Base-by-base conservation (phyloP, 495 filamentous ascomycete genomes). In the Penicillium arizonense region DNA sequence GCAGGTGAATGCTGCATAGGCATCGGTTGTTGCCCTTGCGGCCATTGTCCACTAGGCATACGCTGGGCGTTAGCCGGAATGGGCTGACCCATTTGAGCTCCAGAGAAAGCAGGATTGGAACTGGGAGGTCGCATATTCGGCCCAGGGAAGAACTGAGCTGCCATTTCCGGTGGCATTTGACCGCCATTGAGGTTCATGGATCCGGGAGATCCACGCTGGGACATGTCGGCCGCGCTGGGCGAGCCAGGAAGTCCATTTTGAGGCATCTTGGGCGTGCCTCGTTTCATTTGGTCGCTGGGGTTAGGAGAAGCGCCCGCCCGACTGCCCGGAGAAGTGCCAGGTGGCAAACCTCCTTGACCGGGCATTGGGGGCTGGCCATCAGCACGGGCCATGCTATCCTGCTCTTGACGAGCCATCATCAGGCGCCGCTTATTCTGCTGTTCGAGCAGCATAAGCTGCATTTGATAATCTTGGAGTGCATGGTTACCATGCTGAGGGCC, bases 371-470 rank as follows among this genome's bases (percentile, higher is more conserved):
- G 76, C 51, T 81, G 77, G 51, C 82, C 82, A 50, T 85, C 85
- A 57, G 74, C 64, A 23, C 84, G 79, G 37, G 77, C 74, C 69
- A 88, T 84, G 56, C 74, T 88, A 58, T 97, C 91, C 73, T 97
- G 93, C 70, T 97, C 94, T 71, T 96, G 90, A 38, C 94, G 86
- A 52, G 94, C 94, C 92, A 96, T 95, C 81, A 97, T 87, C 62
- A 98, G 75, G 20, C 94, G 80, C 64, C 93, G 94, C 81, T 97
- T 98, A 62, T 97, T 98, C 69, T 98, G 94, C 73, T 98, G 94
- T 70, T 98, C 94, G 36, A 98, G 85, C 48, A 98, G 70, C 94
- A 97, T 97, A 65, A 98, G 77, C 64, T 98, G 94, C 94, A 97
- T 96, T 74, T 98, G 94, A 71, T 98, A 97, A 68, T 97, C 95